phyloP scores from a whole-genome alignment of 2,329 filamentous ascomycete species.

The Basipetospora chlamydospora region DNA sequence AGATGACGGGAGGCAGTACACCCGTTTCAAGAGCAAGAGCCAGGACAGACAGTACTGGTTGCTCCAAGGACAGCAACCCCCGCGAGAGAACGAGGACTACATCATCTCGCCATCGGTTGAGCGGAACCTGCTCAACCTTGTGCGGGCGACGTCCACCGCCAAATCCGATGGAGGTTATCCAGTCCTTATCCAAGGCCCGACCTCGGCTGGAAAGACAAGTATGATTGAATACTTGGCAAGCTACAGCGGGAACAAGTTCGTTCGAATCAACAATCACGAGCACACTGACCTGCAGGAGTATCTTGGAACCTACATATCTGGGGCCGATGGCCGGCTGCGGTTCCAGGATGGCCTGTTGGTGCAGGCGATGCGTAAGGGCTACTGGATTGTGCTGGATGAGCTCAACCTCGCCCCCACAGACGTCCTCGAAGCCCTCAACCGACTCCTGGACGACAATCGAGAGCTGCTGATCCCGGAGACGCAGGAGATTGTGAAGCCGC shows the following conservation, averaged over 20 bases:
- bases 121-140: constrained; percentile 85
- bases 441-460: constrained; percentile 87
- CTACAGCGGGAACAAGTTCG: constrained; percentile 89
- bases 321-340: constrained; percentile 64
- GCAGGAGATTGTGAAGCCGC: constrained; percentile 81
- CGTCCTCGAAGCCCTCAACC: constrained; percentile 89
- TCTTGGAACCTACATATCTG: constrained; percentile 83
- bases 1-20: constrained; percentile 60
- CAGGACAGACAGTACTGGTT: constrained; percentile 75
- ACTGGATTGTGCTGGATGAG: constrained; percentile 98
- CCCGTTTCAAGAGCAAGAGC: constrained; percentile 56
- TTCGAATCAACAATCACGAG: constrained; percentile 98
- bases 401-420: constrained; percentile 94
- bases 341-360: constrained; percentile 94
- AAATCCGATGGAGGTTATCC: constrained; percentile 48
- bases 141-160: constrained; percentile 81
- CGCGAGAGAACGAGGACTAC: constrained; percentile 68
- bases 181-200: constrained; percentile 89
- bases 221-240: constrained; percentile 99
- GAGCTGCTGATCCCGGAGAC: constrained; percentile 94
- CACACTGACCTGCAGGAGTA: constrained; percentile 98
- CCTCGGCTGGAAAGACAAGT: constrained; percentile 93
- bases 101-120: constrained; percentile 95
- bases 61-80: constrained; percentile 53
- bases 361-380: constrained; percentile 77